phyloP scores from a whole-genome alignment of 495 filamentous ascomycete species.

The Choiromyces venosus region DNA sequence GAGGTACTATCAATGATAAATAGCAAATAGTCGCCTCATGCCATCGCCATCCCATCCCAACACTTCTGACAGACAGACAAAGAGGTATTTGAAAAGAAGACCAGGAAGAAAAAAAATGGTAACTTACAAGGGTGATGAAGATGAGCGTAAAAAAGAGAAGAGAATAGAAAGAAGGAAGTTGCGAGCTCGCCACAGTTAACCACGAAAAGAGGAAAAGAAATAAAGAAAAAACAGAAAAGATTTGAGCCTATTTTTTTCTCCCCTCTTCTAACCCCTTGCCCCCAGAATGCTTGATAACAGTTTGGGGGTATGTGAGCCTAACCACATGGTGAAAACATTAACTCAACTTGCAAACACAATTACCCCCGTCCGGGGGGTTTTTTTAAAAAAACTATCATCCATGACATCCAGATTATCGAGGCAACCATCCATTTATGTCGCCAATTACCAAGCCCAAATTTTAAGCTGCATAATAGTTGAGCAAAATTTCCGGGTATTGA shows the following conservation, averaged over 20 bases:
- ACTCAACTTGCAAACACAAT: not conserved
- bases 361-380: not conserved
- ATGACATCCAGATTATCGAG: slow-evolving; percentile 2
- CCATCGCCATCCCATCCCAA: not conserved
- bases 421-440: not conserved
- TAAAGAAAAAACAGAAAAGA: not conserved
- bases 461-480: slow-evolving; percentile 32
- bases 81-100: slow-evolving; percentile 31
- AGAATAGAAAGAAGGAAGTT: not conserved
- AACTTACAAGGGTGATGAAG: not conserved
- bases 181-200: not conserved
- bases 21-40: not conserved
- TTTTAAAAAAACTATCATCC: slow-evolving; percentile 40
- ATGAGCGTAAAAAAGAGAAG: not conserved
- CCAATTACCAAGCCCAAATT: slow-evolving; percentile 40
- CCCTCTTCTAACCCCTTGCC: not conserved
- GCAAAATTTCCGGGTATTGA: not conserved
- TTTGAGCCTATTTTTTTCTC: not conserved
- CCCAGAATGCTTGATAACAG: not conserved
- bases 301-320: not conserved
- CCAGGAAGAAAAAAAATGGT: not conserved
- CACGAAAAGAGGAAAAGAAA: not conserved
- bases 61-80: slow-evolving; percentile 12
- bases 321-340: not conserved
- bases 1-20: not conserved